Evolutionary conservation across 2,329 filamentous ascomycete genomes (phyloP).

Genomic region (Penicillium nordicum): DNA sequence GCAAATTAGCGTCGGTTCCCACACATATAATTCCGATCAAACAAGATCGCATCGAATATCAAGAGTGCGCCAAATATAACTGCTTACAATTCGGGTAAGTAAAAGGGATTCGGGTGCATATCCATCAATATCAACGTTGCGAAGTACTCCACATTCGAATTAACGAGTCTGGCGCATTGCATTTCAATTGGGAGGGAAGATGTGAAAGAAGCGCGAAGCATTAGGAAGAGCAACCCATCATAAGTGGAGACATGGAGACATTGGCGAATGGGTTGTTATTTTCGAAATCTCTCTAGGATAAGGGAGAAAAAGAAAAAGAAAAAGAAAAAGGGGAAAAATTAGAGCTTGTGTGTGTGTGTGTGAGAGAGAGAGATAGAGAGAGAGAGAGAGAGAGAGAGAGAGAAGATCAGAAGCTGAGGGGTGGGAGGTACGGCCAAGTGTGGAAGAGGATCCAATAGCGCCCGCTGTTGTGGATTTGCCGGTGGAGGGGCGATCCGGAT

Average conservation of each 20-base stretch:
- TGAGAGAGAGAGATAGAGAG: background rate
- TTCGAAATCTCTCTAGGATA: background rate
- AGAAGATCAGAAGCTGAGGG: slow-evolving; percentile 15
- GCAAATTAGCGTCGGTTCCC: background rate
- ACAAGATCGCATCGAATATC: background rate
- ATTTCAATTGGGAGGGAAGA: slow-evolving; percentile 3
- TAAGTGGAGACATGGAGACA: slow-evolving; percentile 3
- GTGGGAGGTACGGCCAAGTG: slow-evolving; percentile 20
- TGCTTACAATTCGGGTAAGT: background rate
- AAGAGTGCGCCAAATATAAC: background rate
- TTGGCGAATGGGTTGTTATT: background rate
- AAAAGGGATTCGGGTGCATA: background rate
- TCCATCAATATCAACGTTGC: background rate
- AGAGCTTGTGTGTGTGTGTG: background rate
- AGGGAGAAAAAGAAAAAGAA: background rate
- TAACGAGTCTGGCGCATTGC: slow-evolving; percentile 4
- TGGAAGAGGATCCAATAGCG: slow-evolving; percentile 17
- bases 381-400: slow-evolving; percentile 6
- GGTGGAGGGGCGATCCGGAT: slow-evolving; percentile 10
- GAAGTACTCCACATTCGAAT: background rate
- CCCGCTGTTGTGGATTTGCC: slow-evolving; percentile 9
- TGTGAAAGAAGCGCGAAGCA: background rate
- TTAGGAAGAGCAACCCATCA: background rate
- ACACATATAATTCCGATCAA: background rate
- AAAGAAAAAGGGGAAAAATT: background rate